Evolutionary conservation across 495 filamentous ascomycete species (phyloP).

Genomic region (Neurospora sp.): DNA sequence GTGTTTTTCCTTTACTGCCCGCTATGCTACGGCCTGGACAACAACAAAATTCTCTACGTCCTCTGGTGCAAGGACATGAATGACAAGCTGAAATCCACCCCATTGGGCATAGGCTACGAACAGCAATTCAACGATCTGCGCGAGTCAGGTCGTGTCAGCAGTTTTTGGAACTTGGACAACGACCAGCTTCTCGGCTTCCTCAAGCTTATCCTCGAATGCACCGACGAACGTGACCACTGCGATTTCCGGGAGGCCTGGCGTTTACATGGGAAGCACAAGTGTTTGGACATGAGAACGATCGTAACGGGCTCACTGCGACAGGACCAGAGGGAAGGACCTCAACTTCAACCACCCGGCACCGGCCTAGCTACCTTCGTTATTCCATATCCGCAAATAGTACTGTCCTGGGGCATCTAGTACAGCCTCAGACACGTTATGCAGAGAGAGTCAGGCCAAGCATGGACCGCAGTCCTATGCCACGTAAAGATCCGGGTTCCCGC

Average conservation of each 20-base stretch:
- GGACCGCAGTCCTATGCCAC: neutral
- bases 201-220: neutral
- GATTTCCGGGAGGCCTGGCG: neutral
- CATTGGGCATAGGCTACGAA: neutral
- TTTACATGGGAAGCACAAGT: neutral
- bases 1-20: neutral
- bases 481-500: rapidly evolving
- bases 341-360: too few species aligned
- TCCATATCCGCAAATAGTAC: too few species aligned
- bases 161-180: neutral
- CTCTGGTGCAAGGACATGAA: neutral
- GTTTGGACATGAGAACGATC: neutral
- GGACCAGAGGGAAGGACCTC: too few species aligned
- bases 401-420: too few species aligned
- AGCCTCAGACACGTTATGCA: too few species aligned
- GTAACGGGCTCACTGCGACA: too few species aligned
- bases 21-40: neutral
- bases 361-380: too few species aligned
- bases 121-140: neutral
- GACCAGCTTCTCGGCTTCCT: neutral
- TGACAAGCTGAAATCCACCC: neutral
- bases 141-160: too few species aligned
- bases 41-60: neutral
- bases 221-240: neutral
- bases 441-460: too few species aligned